phyloP scores from a whole-genome alignment of 2,329 filamentous ascomycete species.

The Arthroderma sp. region DNA sequence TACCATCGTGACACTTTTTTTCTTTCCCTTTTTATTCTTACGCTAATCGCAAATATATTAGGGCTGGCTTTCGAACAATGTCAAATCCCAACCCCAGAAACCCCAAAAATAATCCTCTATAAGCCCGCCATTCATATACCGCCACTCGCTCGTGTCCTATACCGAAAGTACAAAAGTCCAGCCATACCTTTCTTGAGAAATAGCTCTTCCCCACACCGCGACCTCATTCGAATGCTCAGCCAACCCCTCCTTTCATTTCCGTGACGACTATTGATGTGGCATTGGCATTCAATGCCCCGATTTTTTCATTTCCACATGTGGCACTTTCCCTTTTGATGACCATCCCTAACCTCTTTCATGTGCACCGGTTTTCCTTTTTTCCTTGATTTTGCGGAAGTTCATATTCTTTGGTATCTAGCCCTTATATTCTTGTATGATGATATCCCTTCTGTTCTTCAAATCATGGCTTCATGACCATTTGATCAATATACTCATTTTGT shows the following conservation, averaged over 20 bases:
- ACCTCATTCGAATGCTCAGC: background rate
- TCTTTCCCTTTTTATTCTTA: too few relatives aligned
- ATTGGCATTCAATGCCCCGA: conserved; percentile 15
- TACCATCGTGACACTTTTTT: background rate
- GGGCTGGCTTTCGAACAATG: conserved; percentile 72
- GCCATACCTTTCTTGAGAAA: background rate
- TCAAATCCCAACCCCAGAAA: conserved; percentile 46
- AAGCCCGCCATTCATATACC: background rate
- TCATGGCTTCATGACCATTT: conserved; percentile 2
- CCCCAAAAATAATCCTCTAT: conserved; percentile 14
- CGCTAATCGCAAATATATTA: conserved; percentile 12
- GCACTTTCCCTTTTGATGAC: conserved; percentile 13
- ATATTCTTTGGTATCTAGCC: background rate
- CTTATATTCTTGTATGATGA: conserved; percentile 20
- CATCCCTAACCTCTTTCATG: conserved; percentile 12
- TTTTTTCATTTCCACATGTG: conserved; percentile 16
- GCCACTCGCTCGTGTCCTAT: background rate
- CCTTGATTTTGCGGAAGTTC: background rate
- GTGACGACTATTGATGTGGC: conserved; percentile 31
- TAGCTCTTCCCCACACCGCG: too few relatives aligned
- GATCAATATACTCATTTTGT: conserved; percentile 8
- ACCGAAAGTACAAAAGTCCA: background rate
- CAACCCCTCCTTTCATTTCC: conserved; percentile 21
- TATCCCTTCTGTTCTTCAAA: conserved; percentile 29
- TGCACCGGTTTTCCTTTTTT: conserved; percentile 14